Evolutionary conservation across 2,329 filamentous ascomycete genomes (phyloP).

Genomic region (Phialophora chinensis): DNA sequence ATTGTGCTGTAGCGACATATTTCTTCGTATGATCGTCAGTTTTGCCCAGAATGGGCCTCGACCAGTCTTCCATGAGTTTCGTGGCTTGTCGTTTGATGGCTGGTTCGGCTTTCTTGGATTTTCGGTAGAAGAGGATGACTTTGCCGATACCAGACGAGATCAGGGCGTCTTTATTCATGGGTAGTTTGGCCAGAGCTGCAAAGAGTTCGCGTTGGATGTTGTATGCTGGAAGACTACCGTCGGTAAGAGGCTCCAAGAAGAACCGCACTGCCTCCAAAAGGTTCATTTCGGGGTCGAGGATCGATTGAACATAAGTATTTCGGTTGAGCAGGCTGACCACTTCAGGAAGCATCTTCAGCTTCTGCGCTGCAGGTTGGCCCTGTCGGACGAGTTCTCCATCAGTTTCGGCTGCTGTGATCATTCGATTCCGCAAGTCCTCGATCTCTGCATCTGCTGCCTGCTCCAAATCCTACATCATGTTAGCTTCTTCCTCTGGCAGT

Average conservation of each 20-base stretch:
- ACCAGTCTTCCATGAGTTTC: slow-evolving; percentile 93
- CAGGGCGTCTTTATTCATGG: slow-evolving; percentile 88
- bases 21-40: slow-evolving; percentile 95
- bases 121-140: slow-evolving; percentile 95
- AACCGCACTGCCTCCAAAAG: slow-evolving; percentile 93
- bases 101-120: slow-evolving; percentile 86
- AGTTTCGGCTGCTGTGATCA: slow-evolving; percentile 86
- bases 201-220: slow-evolving; percentile 97
- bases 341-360: slow-evolving; percentile 90
- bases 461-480: slow-evolving; percentile 73
- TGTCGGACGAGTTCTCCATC: slow-evolving; percentile 83
- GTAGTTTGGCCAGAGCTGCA: slow-evolving; percentile 75
- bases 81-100: slow-evolving; percentile 94
- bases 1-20: slow-evolving; percentile 62
- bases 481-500: slow-evolving; percentile 29
- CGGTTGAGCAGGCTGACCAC: slow-evolving; percentile 88
- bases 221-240: slow-evolving; percentile 92
- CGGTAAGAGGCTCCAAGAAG: slow-evolving; percentile 93
- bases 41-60: slow-evolving; percentile 87
- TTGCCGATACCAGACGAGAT: slow-evolving; percentile 94
- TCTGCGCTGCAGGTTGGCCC: slow-evolving; percentile 83
- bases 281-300: slow-evolving; percentile 94
- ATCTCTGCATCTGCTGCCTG: slow-evolving; percentile 89
- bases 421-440: slow-evolving; percentile 81
- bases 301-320: slow-evolving; percentile 78